Base-by-base conservation (phyloP, 495 filamentous ascomycete genomes). In the Amorphotheca resinae region DNA sequence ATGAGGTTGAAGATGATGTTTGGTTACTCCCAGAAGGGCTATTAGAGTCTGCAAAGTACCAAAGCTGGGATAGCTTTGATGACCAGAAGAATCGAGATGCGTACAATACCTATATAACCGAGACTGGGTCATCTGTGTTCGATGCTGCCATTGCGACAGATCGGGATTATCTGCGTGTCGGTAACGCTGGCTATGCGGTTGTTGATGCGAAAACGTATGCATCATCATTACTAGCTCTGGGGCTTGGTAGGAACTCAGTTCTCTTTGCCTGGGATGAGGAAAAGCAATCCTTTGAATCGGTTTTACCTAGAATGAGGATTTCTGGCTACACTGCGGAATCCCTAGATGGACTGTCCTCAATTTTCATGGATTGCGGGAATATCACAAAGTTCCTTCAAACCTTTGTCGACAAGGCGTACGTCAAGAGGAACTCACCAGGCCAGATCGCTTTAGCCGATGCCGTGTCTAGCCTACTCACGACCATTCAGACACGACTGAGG, bases 231-330 rank as follows among this genome's bases (percentile, higher is more conserved):
- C 58, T 84, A 26, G 72, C 75, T 38, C 69, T 95, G 8, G 83
- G 80, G 0, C 66, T 95, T 2, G 91, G 91, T 4, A 73, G 86
- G 61, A 80, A 76, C 38, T 95, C 89, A 0, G 59, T 81, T 8
- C 72, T 95, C 36, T 95, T 93, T 59, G 57, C 57, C 1, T 94
- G 79, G 65, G 67, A 85, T 42, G 54, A 67, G 22, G 55, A 64
- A 18, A 72, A 67, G 22, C 59, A 59, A 39, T 58, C 59, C 6
- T 94, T 95, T 51, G 59, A 61, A 26, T 76, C 70, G 25, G 62
- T 64, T 6, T 50, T 76, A 6, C 52, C 69, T 2, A 56, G 72
- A 36, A 58, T 80, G 16, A 72, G 77, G 22, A 71, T 84, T 8
- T 82, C 83, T 0, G 88, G 89, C 1, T 67, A 78, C 40, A 87